phyloP scores from a whole-genome alignment of 352 stramenopile species.

The Peronospora farinosa region DNA sequence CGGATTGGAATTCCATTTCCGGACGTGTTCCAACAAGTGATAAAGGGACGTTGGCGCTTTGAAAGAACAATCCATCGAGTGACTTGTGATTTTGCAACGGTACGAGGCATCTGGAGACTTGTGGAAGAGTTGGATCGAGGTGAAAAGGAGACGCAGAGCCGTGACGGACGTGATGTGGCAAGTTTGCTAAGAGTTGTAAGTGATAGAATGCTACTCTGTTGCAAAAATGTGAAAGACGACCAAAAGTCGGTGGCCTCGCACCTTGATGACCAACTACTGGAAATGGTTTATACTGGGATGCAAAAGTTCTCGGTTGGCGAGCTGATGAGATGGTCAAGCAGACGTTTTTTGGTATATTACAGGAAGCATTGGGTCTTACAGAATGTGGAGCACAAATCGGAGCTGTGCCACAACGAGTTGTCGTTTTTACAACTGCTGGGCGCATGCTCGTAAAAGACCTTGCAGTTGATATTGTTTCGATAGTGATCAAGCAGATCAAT shows the following conservation, averaged over 20 bases:
- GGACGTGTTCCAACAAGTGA: slow-evolving; percentile 8
- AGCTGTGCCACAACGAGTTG: slow-evolving; percentile 12
- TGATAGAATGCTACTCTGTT: slow-evolving; percentile 18
- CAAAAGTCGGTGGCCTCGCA: slow-evolving; percentile 6
- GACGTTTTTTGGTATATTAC: slow-evolving; percentile 24
- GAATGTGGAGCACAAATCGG: slow-evolving; percentile 6
- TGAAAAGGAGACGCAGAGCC: slow-evolving; percentile 5
- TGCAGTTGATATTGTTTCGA: slow-evolving; percentile 19
- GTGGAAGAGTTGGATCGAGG: slow-evolving; percentile 36
- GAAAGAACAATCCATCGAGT: slow-evolving; percentile 14
- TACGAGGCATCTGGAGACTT: slow-evolving; percentile 49
- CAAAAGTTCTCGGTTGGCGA: slow-evolving; percentile 40
- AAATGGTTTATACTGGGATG: slow-evolving; percentile 50
- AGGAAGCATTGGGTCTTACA: slow-evolving; percentile 3
- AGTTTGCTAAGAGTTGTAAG: slow-evolving; percentile 30
- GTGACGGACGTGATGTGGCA: slow-evolving; percentile 22
- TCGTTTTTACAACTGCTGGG: slow-evolving; percentile 30
- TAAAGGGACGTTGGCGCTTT: slow-evolving; percentile 11
- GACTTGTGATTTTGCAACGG: slow-evolving; percentile 57
- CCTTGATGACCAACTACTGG: slow-evolving; percentile 50
- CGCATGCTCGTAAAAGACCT: slow-evolving; percentile 47
- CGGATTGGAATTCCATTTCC: slow-evolving; percentile 35
- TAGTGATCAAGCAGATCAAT: slow-evolving; percentile 13
- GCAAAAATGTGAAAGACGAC: background rate
- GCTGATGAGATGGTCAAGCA: slow-evolving; percentile 27